phyloP scores from a whole-genome alignment of 2,329 filamentous ascomycete species.

The Trichoderma afroharzianum region DNA sequence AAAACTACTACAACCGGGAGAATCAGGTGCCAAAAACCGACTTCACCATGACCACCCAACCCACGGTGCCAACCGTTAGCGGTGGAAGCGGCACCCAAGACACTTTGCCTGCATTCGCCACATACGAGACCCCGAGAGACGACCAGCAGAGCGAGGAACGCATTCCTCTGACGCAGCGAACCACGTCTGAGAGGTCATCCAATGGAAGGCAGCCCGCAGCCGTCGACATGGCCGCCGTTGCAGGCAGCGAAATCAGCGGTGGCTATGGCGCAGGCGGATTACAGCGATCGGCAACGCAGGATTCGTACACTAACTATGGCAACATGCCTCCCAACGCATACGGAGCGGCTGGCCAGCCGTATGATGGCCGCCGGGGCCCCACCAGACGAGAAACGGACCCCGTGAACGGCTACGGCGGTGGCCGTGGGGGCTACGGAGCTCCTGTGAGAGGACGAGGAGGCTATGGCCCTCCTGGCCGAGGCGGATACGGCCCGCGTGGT shows the following conservation, averaged over 20 bases:
- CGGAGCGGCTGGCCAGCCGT: slow-evolving; percentile 45
- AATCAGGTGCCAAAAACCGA: slow-evolving; percentile 48
- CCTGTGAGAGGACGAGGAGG: slow-evolving; percentile 34
- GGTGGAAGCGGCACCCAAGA: slow-evolving; percentile 49
- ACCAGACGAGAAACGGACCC: slow-evolving; percentile 43
- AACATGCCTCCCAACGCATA: slow-evolving; percentile 43
- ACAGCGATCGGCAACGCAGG: slow-evolving; percentile 44
- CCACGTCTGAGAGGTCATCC: slow-evolving; percentile 56
- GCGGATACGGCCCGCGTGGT: slow-evolving; percentile 27
- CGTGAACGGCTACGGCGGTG: slow-evolving; percentile 43
- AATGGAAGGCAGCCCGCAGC: slow-evolving; percentile 40
- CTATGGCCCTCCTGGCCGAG: slow-evolving; percentile 40
- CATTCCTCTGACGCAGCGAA: slow-evolving; percentile 64
- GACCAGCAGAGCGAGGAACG: slow-evolving; percentile 64
- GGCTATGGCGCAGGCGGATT: slow-evolving; percentile 34
- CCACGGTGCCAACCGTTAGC: slow-evolving; percentile 56
- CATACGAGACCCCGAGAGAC: slow-evolving; percentile 65
- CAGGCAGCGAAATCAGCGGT: not conserved
- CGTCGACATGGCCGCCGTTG: slow-evolving; percentile 36
- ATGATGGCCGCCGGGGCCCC: slow-evolving; percentile 47
- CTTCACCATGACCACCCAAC: slow-evolving; percentile 45
- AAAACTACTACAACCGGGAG: slow-evolving; percentile 80
- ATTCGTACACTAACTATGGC: slow-evolving; percentile 63
- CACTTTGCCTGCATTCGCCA: slow-evolving; percentile 53
- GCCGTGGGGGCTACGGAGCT: slow-evolving; percentile 41